A percentile compares a stretch with the other conserved stretches of the same genome.
phyloP scores from a whole-genome alignment of 1,139 yeast genomes.

The Spencermartinsiella ligniputridi region DNA sequence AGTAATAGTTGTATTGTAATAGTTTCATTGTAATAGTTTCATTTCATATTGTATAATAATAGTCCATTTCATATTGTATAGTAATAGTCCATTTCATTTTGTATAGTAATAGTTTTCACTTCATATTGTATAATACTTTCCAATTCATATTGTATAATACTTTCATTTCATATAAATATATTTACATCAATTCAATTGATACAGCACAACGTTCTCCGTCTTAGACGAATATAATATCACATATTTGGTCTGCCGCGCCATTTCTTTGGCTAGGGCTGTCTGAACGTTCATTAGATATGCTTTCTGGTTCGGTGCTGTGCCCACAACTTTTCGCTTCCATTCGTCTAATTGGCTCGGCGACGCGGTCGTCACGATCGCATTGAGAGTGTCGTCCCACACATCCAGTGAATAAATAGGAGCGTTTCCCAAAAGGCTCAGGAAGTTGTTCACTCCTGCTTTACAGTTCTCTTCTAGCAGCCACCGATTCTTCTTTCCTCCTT shows the following conservation, averaged over 20 bases:
- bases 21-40: too few species aligned
- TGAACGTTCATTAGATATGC: constrained; percentile 73
- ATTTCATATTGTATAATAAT: too few species aligned
- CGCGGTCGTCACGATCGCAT: constrained; percentile 72
- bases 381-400: constrained; percentile 73
- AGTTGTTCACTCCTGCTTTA: constrained; percentile 51
- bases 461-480: constrained; percentile 80
- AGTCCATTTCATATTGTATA: too few species aligned
- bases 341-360: constrained; percentile 77
- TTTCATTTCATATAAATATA: too few species aligned
- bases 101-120: too few species aligned
- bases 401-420: constrained; percentile 78
- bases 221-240: constrained; percentile 71
- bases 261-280: constrained; percentile 66
- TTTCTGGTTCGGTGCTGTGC: constrained; percentile 65
- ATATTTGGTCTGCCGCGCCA: constrained; percentile 65
- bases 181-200: constrained; percentile 38
- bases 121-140: too few species aligned
- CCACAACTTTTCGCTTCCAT: constrained; percentile 80
- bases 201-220: constrained; percentile 62
- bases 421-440: constrained; percentile 46
- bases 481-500: constrained; percentile 69
- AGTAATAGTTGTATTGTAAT: too few species aligned
- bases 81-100: too few species aligned
- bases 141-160: too few species aligned